Evolutionary conservation across 208 protist species (phyloP), one percentile per base, ranked within the genome.

Genomic region (Leishmania tarentolae): DNA sequence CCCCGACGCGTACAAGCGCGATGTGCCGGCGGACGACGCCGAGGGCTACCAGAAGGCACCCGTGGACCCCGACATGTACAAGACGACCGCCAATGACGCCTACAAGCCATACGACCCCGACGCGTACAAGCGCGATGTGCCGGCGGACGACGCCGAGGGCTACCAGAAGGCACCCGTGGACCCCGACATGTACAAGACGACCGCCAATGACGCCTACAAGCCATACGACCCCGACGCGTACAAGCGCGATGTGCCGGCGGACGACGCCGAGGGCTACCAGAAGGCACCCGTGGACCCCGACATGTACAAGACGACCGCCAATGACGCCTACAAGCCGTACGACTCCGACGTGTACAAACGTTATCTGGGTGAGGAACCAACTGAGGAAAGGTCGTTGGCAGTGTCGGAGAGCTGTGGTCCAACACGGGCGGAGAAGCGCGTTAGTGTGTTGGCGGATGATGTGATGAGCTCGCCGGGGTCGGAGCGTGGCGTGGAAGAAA

Each of bases 141-240:
- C 69, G 17, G 50, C n/a, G 52, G 72, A 71, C 42, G 81, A 57
- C 4, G 71, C 0, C 0, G 35, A 73, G 56, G 73, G 28, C 28
- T 75, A 87, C 75, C 31, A 73, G 21, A 66, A 82, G 63, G 77
- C 53, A 35, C 65, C 68, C 52, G 79, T 74, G 44, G 85, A 91
- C 71, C 75, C 84, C 8, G 69, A 80, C 31, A 85, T 86, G 61
- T 88, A 88, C 75, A 61, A 86, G 65, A 92, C 85, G 1, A 91
- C 88, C 17, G 82, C 83, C 65, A 69, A 82, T 61, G 86, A 93
- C 37, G 83, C 52, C 37, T 93, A 89, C 76, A 89, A 83, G 78
- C 50, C 78, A n/a, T 86, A 87, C 69, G 86, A 84, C 52, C 52
- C 75, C 44, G 79, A 84, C 70, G 88, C 84, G 73, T 94, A 94